These are phyloP conservation scores for Alternaria arborescens DNA, from an alignment of 2,329 filamentous ascomycete genomes.

Conservation along the genomic window DNA sequence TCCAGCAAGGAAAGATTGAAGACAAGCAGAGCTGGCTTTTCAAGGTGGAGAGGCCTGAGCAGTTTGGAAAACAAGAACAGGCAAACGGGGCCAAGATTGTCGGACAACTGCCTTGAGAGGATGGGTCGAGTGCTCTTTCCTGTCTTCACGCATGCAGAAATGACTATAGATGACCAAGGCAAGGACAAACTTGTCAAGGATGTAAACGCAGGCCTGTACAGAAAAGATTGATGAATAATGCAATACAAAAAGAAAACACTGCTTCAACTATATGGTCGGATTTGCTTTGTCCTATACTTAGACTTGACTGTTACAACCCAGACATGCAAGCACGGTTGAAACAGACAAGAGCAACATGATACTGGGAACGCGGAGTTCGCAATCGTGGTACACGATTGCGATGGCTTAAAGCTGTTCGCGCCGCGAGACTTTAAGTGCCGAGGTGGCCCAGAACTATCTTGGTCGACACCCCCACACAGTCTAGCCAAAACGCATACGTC, in stretches of 20 bases:
- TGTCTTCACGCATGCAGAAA: no score
- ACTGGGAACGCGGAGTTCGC: not conserved
- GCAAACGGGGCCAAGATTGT: constrained; percentile 38
- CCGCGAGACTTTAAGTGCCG: not conserved
- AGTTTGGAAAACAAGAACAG: constrained; percentile 40
- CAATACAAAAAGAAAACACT: not conserved
- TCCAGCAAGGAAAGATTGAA: constrained; percentile 81
- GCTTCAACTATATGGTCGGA: not conserved
- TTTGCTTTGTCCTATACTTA: constrained; percentile 1
- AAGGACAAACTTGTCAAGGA: not conserved
- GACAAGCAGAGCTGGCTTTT: constrained; percentile 80
- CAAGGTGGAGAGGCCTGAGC: constrained; percentile 53
- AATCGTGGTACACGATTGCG: not conserved
- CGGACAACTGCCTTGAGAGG: constrained; percentile 44
- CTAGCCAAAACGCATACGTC: constrained; percentile 25
- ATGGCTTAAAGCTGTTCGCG: constrained; percentile 2
- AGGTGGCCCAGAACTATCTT: not conserved
- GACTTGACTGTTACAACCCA: not conserved
- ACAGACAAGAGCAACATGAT: not conserved
- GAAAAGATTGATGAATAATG: constrained; percentile 5
- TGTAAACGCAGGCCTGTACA: not conserved
- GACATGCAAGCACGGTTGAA: not conserved
- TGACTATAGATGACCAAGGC: not conserved
- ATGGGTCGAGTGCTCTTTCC: not conserved
- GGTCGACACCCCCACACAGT: constrained; percentile 14